A percentile compares a stretch with the other conserved stretches of the same genome.
These are phyloP conservation scores for Aspergillus brasiliensis DNA, from an alignment of 2,329 filamentous ascomycete species.

Conservation along the genomic window DNA sequence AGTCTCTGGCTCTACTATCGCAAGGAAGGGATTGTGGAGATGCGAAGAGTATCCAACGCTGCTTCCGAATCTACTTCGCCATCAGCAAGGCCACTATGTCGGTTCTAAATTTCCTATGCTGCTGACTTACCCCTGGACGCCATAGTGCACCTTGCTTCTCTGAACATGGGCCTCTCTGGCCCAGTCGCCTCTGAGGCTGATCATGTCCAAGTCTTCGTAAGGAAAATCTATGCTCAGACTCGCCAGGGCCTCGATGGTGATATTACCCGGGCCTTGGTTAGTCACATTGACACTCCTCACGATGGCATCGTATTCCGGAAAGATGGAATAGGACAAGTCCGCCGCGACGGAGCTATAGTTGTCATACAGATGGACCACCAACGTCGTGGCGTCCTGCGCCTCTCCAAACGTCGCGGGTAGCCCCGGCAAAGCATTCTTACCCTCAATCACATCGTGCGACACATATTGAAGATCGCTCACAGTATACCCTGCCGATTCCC, in stretches of 20 bases:
- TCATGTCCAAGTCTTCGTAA: slow-evolving; percentile 62
- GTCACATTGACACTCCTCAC: slow-evolving; percentile 63
- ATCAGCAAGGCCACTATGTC: no score
- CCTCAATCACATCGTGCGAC: slow-evolving; percentile 57
- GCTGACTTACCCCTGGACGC: slow-evolving; percentile 53
- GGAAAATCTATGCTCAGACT: slow-evolving; percentile 66
- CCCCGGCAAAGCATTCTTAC: slow-evolving; percentile 59
- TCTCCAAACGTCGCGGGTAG: slow-evolving; percentile 63
- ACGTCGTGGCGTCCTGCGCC: slow-evolving; percentile 59
- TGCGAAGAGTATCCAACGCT: slow-evolving; percentile 65
- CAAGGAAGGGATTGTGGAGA: slow-evolving; percentile 66
- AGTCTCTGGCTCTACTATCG: slow-evolving; percentile 57
- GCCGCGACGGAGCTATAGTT: slow-evolving; percentile 60
- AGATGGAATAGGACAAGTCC: slow-evolving; percentile 65
- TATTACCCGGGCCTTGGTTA: slow-evolving; percentile 57
- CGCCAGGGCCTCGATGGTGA: slow-evolving; percentile 59
- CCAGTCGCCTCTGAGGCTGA: slow-evolving; percentile 66
- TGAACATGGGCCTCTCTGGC: slow-evolving; percentile 59
- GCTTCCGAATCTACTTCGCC: slow-evolving; percentile 57
- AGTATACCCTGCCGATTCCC: slow-evolving; percentile 60
- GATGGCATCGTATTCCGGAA: slow-evolving; percentile 63
- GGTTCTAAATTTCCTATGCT: no score
- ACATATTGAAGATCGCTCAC: slow-evolving; percentile 62
- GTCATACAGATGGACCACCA: slow-evolving; percentile 61
- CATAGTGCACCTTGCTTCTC: slow-evolving; percentile 59